Conservation (phyloP, 305 asterid species). For the Fraxinus sp. region DNA sequence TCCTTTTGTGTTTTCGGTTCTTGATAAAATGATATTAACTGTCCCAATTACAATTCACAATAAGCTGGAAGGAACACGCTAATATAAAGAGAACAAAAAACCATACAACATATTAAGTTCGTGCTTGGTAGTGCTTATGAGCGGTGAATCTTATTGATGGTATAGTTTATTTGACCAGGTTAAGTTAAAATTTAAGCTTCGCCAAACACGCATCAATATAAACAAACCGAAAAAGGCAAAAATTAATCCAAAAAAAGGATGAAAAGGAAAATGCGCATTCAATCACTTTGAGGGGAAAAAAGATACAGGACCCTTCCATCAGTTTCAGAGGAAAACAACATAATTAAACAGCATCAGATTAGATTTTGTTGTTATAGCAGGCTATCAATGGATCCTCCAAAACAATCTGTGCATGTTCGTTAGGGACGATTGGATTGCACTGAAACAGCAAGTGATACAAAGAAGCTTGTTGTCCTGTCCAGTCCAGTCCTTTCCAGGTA, state of each 20-base stretch:
- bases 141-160: background rate
- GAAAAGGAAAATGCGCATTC: background rate
- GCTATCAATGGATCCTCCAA: constrained; percentile 2
- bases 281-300: background rate
- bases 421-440: background rate
- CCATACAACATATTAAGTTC: background rate
- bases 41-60: background rate
- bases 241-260: background rate
- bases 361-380: background rate
- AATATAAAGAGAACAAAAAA: background rate
- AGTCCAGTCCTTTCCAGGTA: background rate
- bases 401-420: background rate
- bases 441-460: background rate
- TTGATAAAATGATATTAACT: background rate
- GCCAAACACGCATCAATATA: background rate
- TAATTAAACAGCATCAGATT: background rate
- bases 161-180: background rate
- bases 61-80: background rate
- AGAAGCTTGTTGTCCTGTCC: background rate
- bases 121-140: background rate
- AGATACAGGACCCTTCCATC: background rate
- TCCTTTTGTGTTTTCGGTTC: background rate
- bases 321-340: background rate
- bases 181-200: background rate
- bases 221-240: background rate